These are phyloP conservation scores for Aphanomyces invadans DNA, from an alignment of 352 stramenopile species.

Conservation along the genomic window DNA sequence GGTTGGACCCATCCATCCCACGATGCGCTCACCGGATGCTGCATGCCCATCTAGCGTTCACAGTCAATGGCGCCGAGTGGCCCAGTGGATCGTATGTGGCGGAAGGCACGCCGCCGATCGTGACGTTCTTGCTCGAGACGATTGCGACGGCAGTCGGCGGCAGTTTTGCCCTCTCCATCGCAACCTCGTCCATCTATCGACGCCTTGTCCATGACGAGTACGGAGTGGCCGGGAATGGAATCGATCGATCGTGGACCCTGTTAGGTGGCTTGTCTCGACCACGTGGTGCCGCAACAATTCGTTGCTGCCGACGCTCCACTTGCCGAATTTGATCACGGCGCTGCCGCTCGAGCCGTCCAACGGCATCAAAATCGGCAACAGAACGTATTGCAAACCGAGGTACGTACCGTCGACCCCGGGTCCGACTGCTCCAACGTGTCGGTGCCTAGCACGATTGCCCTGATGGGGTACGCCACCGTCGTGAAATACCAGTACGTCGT, in stretches of 20 bases:
- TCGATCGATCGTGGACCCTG: not conserved
- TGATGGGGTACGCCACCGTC: slow-evolving; percentile 12
- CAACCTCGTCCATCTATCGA: not conserved
- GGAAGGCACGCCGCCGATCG: not conserved
- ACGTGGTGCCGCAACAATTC: slow-evolving; percentile 13
- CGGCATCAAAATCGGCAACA: slow-evolving; percentile 23
- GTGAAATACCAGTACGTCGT: not conserved
- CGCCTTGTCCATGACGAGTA: not conserved
- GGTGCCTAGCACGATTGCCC: slow-evolving; percentile 2
- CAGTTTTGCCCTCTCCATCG: not conserved
- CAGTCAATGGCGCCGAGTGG: slow-evolving; percentile 14
- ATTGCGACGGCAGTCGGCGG: not conserved
- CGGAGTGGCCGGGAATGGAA: no score
- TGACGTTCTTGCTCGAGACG: not conserved
- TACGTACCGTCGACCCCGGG: not conserved
- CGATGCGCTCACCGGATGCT: no score
- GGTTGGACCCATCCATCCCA: no score
- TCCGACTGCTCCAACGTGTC: no score
- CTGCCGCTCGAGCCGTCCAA: slow-evolving; percentile 15
- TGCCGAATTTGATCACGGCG: slow-evolving; percentile 14
- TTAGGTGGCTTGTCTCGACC: not conserved
- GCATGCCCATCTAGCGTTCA: no score
- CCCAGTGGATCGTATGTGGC: slow-evolving; percentile 20
- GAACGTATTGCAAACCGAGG: slow-evolving; percentile 24
- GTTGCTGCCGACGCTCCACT: not conserved